Conservation (phyloP, 2,329 filamentous ascomycete genomes). For the Berkeleyomyces basicola region DNA sequence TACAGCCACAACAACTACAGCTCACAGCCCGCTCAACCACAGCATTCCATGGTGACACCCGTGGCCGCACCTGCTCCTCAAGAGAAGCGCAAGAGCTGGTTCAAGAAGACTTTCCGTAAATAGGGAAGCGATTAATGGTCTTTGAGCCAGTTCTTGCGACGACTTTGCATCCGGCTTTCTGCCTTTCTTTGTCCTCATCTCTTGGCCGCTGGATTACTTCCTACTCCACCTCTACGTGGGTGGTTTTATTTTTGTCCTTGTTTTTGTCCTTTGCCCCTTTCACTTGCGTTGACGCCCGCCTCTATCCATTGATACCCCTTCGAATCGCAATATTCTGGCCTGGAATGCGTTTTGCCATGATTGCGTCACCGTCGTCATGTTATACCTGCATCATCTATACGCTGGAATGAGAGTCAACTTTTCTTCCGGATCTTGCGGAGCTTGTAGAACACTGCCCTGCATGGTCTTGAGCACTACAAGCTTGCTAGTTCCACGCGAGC, state of each 20-base stretch:
- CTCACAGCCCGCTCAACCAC: constrained; percentile 15
- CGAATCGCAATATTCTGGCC: constrained; percentile 1
- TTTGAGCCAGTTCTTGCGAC: not conserved
- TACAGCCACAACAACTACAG: constrained; percentile 20
- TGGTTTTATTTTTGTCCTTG: not conserved
- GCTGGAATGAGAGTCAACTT: not conserved
- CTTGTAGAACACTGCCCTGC: not conserved
- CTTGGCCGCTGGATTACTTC: not conserved
- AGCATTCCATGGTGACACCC: constrained; percentile 5
- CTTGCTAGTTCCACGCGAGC: too few relatives aligned
- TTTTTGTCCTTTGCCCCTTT: constrained; percentile 3
- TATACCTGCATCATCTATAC: not conserved
- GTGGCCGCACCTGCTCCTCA: constrained; percentile 15
- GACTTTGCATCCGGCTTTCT: not conserved
- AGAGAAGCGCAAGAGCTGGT: constrained; percentile 83
- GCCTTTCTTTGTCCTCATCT: not conserved
- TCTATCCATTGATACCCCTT: not conserved
- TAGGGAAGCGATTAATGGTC: constrained; percentile 9
- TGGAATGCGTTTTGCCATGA: not conserved
- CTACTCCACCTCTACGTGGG: not conserved
- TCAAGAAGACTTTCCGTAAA: constrained; percentile 41
- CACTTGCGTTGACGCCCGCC: not conserved
- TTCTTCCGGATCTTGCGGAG: not conserved
- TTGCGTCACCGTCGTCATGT: not conserved
- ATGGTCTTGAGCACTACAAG: too few relatives aligned